phyloP scores from a whole-genome alignment of 2,329 filamentous ascomycete genomes.

The Furcasterigmium furcatum region DNA sequence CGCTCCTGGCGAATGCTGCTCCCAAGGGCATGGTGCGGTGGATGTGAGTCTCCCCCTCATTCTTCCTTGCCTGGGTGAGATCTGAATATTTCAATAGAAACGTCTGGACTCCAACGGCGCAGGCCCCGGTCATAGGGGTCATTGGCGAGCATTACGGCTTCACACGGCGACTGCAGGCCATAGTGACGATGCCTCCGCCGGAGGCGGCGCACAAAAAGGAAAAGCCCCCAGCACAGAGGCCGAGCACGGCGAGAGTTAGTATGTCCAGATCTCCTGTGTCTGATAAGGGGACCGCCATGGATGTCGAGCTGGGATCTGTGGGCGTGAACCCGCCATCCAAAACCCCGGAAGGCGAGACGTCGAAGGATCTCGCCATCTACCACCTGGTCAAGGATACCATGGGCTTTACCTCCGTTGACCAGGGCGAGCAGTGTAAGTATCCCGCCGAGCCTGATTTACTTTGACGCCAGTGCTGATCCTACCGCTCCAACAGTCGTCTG shows the following conservation, averaged over 20 bases:
- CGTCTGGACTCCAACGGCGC: conserved; percentile 64
- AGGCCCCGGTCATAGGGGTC: conserved; percentile 48
- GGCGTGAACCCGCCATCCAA: neutral
- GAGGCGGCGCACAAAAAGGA: neutral
- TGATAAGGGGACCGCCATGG: conserved; percentile 6
- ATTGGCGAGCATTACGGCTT: conserved; percentile 65
- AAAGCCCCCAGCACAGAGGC: conserved; percentile 11
- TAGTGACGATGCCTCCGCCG: conserved; percentile 51
- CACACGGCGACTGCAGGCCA: conserved; percentile 59
- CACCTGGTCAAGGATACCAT: conserved; percentile 66
- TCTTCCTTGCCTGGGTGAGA: conserved; percentile 8
- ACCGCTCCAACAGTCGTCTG: conserved; percentile 60
- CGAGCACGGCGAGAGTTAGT: neutral
- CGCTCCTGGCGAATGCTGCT: conserved; percentile 27
- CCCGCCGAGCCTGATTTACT: neutral
- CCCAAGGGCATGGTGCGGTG: conserved; percentile 48
- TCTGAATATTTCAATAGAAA: conserved; percentile 43
- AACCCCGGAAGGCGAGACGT: too few species aligned
- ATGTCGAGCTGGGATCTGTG: neutral
- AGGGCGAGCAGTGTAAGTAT: conserved; percentile 56
- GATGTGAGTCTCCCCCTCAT: conserved; percentile 51
- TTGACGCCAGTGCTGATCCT: conserved; percentile 11
- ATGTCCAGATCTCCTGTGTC: neutral
- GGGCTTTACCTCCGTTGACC: conserved; percentile 72
- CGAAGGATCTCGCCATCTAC: conserved; percentile 29